These are phyloP conservation scores for Coemansia furcata DNA, from an alignment of 192 early-diverging fungal genomes.

Conservation along the genomic window DNA sequence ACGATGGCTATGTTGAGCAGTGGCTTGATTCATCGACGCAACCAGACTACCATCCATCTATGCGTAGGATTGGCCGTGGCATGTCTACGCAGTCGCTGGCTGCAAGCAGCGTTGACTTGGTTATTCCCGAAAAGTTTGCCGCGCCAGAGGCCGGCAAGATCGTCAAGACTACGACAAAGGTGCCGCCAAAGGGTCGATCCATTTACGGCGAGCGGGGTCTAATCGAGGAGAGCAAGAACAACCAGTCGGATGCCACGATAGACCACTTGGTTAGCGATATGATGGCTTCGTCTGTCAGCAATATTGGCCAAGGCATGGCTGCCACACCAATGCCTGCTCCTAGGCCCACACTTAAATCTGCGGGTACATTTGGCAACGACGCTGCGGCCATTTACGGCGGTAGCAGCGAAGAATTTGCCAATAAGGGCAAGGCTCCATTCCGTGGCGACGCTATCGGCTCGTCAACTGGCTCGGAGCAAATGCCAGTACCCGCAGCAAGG, in stretches of 20 bases:
- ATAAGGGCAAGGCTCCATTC: background rate
- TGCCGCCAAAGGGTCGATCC: conserved; percentile 6
- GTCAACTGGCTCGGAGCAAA: background rate
- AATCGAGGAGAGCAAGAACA: background rate
- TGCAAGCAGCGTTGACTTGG: conserved; percentile 8
- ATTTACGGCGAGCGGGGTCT: conserved; percentile 16
- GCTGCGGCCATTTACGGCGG: background rate
- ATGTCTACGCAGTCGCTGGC: conserved; percentile 1
- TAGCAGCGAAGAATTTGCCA: background rate
- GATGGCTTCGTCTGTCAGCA: conserved; percentile 18
- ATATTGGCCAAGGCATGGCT: background rate
- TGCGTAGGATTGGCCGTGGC: conserved; percentile 1
- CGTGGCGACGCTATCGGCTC: background rate
- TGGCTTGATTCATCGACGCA: conserved; percentile 13
- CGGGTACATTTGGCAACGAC: conserved; percentile 1
- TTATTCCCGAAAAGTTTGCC: conserved; percentile 17
- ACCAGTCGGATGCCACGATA: conserved; percentile 14
- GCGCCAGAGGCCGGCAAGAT: conserved; percentile 2
- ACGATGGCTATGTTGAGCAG: conserved; percentile 17
- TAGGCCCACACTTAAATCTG: background rate
- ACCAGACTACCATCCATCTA: background rate
- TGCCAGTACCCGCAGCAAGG: background rate
- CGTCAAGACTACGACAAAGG: background rate
- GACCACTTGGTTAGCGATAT: conserved; percentile 29
- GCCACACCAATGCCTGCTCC: conserved; percentile 5